Conservation (phyloP, 208 protist species). For the Trypanosoma boissoni region DNA sequence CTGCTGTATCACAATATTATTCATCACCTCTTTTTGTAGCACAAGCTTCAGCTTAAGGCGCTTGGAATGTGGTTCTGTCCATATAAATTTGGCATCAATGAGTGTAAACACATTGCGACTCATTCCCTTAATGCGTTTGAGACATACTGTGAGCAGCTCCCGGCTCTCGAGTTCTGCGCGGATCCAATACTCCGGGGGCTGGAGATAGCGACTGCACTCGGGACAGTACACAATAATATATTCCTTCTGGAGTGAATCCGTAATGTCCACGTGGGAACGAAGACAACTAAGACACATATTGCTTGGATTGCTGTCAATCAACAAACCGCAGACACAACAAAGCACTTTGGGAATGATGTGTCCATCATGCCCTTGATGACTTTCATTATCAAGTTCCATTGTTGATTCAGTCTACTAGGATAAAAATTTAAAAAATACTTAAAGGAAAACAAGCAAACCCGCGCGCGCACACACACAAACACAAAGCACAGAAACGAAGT, state of each 20-base stretch:
- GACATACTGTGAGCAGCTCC: constrained; percentile 97
- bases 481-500: no score
- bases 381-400: constrained; percentile 58
- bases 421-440: no score
- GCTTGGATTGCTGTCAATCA: constrained; percentile 96
- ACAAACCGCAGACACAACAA: constrained; percentile 96
- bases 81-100: constrained; percentile 98
- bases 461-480: no score
- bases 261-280: constrained; percentile 96
- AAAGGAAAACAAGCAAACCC: constrained; percentile 6
- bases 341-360: constrained; percentile 78
- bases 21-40: constrained; percentile 98
- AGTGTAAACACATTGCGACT: constrained; percentile 92
- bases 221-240: constrained; percentile 94
- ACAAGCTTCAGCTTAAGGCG: constrained; percentile 98
- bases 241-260: constrained; percentile 96
- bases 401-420: no score
- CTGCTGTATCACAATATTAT: constrained; percentile 96
- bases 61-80: constrained; percentile 99
- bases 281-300: constrained; percentile 99
- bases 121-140: constrained; percentile 96
- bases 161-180: constrained; percentile 95
- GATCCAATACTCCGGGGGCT: constrained; percentile 97
- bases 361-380: constrained; percentile 19
- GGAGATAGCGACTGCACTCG: constrained; percentile 94